Conservation (phyloP, 1,284 basidiomycete genomes). For the Testicularia cyperi region DNA sequence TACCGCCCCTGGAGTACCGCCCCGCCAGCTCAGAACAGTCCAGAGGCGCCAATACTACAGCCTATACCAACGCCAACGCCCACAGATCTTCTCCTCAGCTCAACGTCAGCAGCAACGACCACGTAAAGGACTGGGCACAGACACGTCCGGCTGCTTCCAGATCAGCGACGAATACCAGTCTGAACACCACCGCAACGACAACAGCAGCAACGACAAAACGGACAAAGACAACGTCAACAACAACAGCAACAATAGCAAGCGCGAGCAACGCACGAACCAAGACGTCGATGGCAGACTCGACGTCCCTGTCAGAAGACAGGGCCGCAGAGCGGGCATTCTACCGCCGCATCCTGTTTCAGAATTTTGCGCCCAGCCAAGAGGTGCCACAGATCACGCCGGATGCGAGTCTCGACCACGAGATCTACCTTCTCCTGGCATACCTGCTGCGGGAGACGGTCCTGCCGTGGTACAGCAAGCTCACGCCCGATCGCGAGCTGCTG, state of each 20-base stretch:
- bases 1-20: constrained; percentile 12
- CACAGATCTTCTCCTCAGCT: not conserved
- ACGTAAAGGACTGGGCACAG: constrained; percentile 1
- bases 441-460: constrained; percentile 41
- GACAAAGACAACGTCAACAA: not conserved
- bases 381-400: constrained; percentile 22
- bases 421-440: constrained; percentile 36
- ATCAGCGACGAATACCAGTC: not conserved
- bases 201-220: too few relatives aligned
- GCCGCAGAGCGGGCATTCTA: constrained; percentile 24
- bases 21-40: too few relatives aligned
- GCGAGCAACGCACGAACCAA: not conserved
- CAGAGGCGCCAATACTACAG: too few relatives aligned
- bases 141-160: not conserved
- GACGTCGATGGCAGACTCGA: too few relatives aligned
- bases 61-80: not conserved
- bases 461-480: constrained; percentile 45
- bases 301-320: constrained; percentile 1
- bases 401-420: constrained; percentile 31
- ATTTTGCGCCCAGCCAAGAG: constrained; percentile 5
- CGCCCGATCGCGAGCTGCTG: constrained; percentile 41
- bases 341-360: constrained; percentile 34
- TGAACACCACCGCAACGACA: not conserved
- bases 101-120: constrained; percentile 1
- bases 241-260: not conserved